Conservation (phyloP, 2,329 filamentous ascomycete species). For the Cordyceps farinosa region DNA sequence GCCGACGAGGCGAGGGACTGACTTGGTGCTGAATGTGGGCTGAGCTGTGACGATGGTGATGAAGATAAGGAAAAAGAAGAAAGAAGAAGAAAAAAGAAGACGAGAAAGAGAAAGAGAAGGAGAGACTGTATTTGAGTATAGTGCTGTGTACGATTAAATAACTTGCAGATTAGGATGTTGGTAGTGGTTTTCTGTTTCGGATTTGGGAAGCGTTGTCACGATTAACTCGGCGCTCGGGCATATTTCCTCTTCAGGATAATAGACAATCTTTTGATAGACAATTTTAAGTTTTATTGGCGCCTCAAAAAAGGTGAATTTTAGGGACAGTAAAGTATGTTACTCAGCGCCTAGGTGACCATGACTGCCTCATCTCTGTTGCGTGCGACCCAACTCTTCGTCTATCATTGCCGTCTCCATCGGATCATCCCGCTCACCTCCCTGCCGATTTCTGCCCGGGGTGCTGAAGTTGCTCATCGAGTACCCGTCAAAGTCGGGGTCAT, state of each 20-base stretch:
- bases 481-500: constrained; percentile 16
- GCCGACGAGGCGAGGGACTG: constrained; percentile 62
- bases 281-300: neutral
- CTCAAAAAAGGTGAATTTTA: neutral
- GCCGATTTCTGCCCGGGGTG: constrained; percentile 9
- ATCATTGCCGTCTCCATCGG: constrained; percentile 15
- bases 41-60: constrained; percentile 25
- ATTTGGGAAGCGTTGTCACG: constrained; percentile 2
- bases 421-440: constrained; percentile 6
- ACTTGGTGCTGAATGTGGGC: constrained; percentile 58
- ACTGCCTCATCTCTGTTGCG: neutral
- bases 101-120: neutral
- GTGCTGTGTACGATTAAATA: constrained; percentile 7
- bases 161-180: neutral
- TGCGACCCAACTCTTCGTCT: constrained; percentile 1
- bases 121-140: neutral
- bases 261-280: constrained; percentile 15
- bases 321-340: neutral
- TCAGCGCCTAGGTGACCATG: neutral
- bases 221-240: neutral
- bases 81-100: neutral
- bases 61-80: neutral
- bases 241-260: neutral
- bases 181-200: neutral
- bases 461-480: constrained; percentile 17